Evolutionary conservation across 2,329 filamentous ascomycete species (phyloP), one percentile per base, ranked within the genome.

Genomic region (Paracorniculantispora psalliotae): DNA sequence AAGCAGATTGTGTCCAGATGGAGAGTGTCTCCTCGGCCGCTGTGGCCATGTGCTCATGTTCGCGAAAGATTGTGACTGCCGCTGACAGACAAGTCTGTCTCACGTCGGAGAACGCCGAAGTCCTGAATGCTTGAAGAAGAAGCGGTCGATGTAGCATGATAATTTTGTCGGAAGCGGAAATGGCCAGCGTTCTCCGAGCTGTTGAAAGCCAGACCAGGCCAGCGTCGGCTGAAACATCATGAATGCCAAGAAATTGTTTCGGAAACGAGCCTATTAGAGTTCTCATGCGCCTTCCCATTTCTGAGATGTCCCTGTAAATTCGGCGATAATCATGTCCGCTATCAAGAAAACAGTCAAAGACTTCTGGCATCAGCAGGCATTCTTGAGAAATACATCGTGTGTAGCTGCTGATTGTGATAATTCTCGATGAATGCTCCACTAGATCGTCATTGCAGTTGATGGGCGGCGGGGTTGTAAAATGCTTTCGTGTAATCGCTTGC

Each of bases 111-210:
- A 72, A 73, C 15, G 57, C 63, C 4, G 65, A 59, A 17, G 64
- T 63, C 63, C 69, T 69, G 63, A 67, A 67, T 1, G 66, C 70
- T 6, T 65, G 66, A 55, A 72, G 71, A 3, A 74, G 63, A 35
- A 75, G 70, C 0, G 71, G 69, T 1, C 72, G 68, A 59, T 75
- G 72, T 25, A 75, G 70, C 69, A 73, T 73, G 62, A 74, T 73
- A 35, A 73, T 72, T 61, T 75, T 75, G 53, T 75, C 72, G 1
- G 72, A 72, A 8, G 71, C 70, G 0, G 71, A 73, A 25, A 75
- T 73, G 8, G 72, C 71, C 26, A 74, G 67, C 57, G 70, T 73
- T 37, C 68, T 67, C 12, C 71, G 68, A 6, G 72, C 72, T 13
- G 64, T 71, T 2, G 63, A 63, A 10, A 74, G 65, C 72, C 72